Evolutionary conservation across 1,139 yeast genomes (phyloP).

Genomic region (Hansenula lynferdii): DNA sequence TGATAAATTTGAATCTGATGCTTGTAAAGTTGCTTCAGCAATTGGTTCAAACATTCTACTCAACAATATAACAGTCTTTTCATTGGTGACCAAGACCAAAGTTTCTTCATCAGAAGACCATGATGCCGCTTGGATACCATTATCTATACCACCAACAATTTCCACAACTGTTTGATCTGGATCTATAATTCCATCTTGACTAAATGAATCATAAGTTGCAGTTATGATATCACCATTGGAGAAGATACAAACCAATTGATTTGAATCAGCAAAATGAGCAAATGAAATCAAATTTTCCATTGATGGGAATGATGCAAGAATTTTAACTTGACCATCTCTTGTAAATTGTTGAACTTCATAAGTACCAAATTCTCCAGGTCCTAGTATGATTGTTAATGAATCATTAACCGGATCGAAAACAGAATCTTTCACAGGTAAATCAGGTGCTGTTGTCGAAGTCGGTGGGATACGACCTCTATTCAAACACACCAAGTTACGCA

Average conservation of each 20-base stretch:
- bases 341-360: conserved; percentile 57
- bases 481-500: conserved; percentile 56
- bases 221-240: conserved; percentile 65
- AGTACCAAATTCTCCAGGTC: conserved; percentile 52
- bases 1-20: conserved; percentile 64
- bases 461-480: conserved; percentile 52
- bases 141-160: conserved; percentile 83
- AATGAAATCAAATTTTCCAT: conserved; percentile 42
- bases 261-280: conserved; percentile 60
- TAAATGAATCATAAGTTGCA: conserved; percentile 51
- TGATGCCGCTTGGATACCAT: conserved; percentile 63
- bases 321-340: conserved; percentile 49
- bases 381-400: conserved; percentile 62
- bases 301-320: conserved; percentile 54
- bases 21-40: conserved; percentile 53
- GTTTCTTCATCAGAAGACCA: conserved; percentile 97
- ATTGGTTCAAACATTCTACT: conserved; percentile 81
- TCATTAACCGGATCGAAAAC: conserved; percentile 76
- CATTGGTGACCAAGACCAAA: conserved; percentile 61
- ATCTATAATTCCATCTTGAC: conserved; percentile 39
- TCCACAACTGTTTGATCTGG: conserved; percentile 53
- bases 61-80: conserved; percentile 57
- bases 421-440: conserved; percentile 50
- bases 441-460: conserved; percentile 48
- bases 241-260: conserved; percentile 58